Evolutionary conservation across 2,329 filamentous ascomycete genomes (phyloP).

Genomic region (Didymellaceae sp.): DNA sequence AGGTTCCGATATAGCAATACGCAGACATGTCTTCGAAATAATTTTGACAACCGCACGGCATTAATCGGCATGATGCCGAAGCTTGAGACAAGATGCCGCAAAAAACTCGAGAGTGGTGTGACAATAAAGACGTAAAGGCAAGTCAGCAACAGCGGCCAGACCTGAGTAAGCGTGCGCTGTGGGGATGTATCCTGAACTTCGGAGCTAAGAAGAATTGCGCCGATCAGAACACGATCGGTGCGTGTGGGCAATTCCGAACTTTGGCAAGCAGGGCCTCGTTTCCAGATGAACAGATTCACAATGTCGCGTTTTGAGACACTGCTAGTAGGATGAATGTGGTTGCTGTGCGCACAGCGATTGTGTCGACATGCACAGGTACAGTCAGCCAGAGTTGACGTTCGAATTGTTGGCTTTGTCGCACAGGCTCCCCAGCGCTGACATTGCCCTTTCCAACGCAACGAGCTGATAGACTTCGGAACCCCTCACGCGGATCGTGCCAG

Average conservation of each 20-base stretch:
- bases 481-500: slow-evolving; percentile 20
- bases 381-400: slow-evolving; percentile 5
- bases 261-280: slow-evolving; percentile 8
- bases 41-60: background rate
- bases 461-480: slow-evolving; percentile 8
- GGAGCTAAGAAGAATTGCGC: slow-evolving; percentile 6
- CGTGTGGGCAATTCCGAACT: slow-evolving; percentile 1
- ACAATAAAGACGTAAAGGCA: slow-evolving; percentile 6
- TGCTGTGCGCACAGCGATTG: background rate
- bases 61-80: slow-evolving; percentile 18
- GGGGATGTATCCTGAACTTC: slow-evolving; percentile 14
- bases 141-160: slow-evolving; percentile 15
- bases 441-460: slow-evolving; percentile 5
- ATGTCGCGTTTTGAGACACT: background rate
- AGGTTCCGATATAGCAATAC: no score
- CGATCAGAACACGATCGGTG: slow-evolving; percentile 7
- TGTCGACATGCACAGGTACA: no score
- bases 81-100: slow-evolving; percentile 9
- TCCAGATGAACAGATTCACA: background rate
- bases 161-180: slow-evolving; percentile 13
- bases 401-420: slow-evolving; percentile 1
- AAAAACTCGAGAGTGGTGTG: slow-evolving; percentile 11
- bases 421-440: slow-evolving; percentile 8
- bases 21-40: no score
- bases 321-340: no score